Evolutionary conservation across 2,329 filamentous ascomycete genomes (phyloP).

Genomic region (Diaporthe velutina): DNA sequence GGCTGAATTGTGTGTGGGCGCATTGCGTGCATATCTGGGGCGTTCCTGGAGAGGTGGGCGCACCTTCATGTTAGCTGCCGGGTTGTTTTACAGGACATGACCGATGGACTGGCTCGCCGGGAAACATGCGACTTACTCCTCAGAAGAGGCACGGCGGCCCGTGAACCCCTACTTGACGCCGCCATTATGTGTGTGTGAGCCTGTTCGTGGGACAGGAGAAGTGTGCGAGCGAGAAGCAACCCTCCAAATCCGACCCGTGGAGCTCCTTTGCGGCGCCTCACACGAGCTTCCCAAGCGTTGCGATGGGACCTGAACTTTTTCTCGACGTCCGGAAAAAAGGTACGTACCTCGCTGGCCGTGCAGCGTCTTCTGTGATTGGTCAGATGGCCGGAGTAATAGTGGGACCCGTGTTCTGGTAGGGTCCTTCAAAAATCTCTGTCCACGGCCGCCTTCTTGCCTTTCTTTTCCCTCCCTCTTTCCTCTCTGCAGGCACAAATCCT

Average conservation of each 20-base stretch:
- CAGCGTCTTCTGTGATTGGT: not conserved
- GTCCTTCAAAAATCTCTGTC: constrained; percentile 42
- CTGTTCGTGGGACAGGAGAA: constrained; percentile 19
- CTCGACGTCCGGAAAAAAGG: constrained; percentile 31
- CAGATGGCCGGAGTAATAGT: not conserved
- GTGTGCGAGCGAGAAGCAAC: constrained; percentile 23
- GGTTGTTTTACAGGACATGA: constrained; percentile 41
- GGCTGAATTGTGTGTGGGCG: constrained; percentile 47
- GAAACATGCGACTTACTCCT: constrained; percentile 55
- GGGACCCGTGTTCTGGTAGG: not conserved
- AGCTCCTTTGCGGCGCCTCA: constrained; percentile 35
- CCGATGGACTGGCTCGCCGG: constrained; percentile 13
- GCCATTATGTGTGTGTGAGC: constrained; percentile 57
- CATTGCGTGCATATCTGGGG: constrained; percentile 53
- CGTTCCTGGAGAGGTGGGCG: constrained; percentile 39
- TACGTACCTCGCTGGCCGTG: constrained; percentile 31
- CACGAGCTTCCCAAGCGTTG: constrained; percentile 31
- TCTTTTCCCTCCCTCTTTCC: constrained; percentile 50
- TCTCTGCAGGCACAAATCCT: constrained; percentile 80
- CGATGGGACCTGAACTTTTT: constrained; percentile 37
- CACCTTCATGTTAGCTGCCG: constrained; percentile 45
- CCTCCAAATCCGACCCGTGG: constrained; percentile 36
- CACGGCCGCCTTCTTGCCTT: constrained; percentile 38
- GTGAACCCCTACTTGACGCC: constrained; percentile 69
- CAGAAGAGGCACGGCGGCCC: constrained; percentile 61